phyloP scores from a whole-genome alignment of 2,329 filamentous ascomycete species.

The Diplodia intermedia region DNA sequence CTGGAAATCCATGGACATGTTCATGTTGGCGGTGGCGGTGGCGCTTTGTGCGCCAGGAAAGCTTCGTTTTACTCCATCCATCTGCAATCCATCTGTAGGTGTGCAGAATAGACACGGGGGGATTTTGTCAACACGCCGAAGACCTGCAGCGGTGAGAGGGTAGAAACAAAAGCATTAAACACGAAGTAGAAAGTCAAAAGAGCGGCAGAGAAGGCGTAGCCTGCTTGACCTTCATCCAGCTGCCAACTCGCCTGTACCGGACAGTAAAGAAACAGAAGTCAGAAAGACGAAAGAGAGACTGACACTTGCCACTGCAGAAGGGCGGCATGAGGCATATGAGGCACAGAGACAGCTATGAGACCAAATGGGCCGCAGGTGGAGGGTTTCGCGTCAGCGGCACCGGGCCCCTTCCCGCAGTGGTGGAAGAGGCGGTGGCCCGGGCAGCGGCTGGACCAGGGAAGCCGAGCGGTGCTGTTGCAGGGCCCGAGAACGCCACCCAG shows the following conservation, averaged over 20 bases:
- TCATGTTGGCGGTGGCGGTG: slow-evolving; percentile 2
- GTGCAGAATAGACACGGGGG: slow-evolving; percentile 15
- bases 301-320: slow-evolving; percentile 14
- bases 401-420: slow-evolving; percentile 7
- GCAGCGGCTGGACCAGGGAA: slow-evolving; percentile 21
- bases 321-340: slow-evolving; percentile 30
- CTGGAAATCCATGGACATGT: slow-evolving; percentile 14
- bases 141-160: slow-evolving; percentile 22
- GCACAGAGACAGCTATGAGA: slow-evolving; percentile 22
- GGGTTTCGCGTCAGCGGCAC: slow-evolving; percentile 29
- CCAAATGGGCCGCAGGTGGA: slow-evolving; percentile 25
- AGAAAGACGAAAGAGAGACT: slow-evolving; percentile 27
- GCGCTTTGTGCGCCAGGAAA: slow-evolving; percentile 11
- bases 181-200: slow-evolving; percentile 27
- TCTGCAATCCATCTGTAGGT: slow-evolving; percentile 24
- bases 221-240: slow-evolving; percentile 29
- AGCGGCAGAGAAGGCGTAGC: slow-evolving; percentile 27
- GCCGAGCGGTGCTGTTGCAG: slow-evolving; percentile 6
- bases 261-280: slow-evolving; percentile 29
- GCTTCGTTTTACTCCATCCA: slow-evolving; percentile 26
- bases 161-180: slow-evolving; percentile 32
- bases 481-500: slow-evolving; percentile 14
- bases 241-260: slow-evolving; percentile 31
- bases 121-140: slow-evolving; percentile 23
- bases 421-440: slow-evolving; percentile 9